Conservation (phyloP, 176 grass and related monocot species). For the Hordeum marinum region DNA sequence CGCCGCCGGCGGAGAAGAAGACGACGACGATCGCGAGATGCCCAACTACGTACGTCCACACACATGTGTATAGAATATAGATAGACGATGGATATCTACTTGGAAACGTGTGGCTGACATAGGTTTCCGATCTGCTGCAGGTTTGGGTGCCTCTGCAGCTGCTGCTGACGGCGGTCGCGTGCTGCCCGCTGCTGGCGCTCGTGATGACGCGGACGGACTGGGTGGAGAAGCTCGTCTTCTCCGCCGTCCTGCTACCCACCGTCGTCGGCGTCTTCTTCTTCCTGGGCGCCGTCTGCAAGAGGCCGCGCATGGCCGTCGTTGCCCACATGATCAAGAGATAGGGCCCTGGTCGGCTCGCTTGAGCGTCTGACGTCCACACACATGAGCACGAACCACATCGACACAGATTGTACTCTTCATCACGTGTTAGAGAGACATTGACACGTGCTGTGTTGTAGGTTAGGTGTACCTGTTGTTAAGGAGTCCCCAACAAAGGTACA, state of each 20-base stretch:
- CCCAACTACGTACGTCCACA: neutral
- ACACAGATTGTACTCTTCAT: neutral
- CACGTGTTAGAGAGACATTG: neutral
- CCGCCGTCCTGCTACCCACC: neutral
- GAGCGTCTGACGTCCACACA: neutral
- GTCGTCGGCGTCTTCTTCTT: neutral
- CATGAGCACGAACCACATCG: neutral
- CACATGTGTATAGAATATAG: neutral
- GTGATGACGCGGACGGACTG: slow-evolving; percentile 1
- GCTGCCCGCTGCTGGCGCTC: slow-evolving; percentile 6
- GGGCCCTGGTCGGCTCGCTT: neutral
- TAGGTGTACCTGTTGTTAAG: neutral
- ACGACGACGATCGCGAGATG: neutral
- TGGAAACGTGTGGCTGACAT: neutral
- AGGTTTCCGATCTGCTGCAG: neutral
- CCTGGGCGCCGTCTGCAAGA: neutral
- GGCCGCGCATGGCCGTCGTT: neutral
- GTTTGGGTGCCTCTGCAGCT: slow-evolving; percentile 11
- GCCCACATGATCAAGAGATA: neutral
- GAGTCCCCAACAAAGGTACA: no score
- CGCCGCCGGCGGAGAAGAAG: neutral
- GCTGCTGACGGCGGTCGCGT: neutral
- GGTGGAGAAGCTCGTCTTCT: neutral
- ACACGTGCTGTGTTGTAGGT: neutral
- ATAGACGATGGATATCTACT: neutral